phyloP scores from a whole-genome alignment of 1,284 basidiomycete genomes.

The Trichosporon ovoides region DNA sequence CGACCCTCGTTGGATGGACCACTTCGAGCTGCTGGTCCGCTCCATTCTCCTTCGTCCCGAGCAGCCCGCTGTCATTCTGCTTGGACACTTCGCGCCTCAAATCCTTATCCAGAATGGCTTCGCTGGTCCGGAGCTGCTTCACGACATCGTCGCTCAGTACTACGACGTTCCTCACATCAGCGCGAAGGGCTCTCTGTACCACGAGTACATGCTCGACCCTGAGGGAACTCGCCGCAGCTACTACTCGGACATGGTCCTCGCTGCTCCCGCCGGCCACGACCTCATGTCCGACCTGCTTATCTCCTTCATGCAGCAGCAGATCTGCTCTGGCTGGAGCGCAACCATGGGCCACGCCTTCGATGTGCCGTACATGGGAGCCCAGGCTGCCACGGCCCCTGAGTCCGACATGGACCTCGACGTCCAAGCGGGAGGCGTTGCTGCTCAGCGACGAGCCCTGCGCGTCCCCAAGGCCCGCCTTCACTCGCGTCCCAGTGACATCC shows the following conservation, averaged over 20 bases:
- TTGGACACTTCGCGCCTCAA: slow-evolving; percentile 88
- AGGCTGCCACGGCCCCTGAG: neutral
- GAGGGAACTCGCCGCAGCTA: slow-evolving; percentile 60
- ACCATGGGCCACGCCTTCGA: slow-evolving; percentile 62
- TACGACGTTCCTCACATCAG: slow-evolving; percentile 85
- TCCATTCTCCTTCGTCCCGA: slow-evolving; percentile 81
- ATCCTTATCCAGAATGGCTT: slow-evolving; percentile 70
- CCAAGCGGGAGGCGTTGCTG: neutral
- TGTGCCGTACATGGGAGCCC: slow-evolving; percentile 52
- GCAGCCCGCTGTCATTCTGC: slow-evolving; percentile 78
- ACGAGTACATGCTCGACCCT: slow-evolving; percentile 71
- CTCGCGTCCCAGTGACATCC: slow-evolving; percentile 59
- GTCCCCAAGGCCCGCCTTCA: slow-evolving; percentile 69
- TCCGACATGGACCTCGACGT: neutral
- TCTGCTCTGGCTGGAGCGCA: slow-evolving; percentile 76
- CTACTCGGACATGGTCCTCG: slow-evolving; percentile 74
- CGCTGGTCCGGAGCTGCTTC: slow-evolving; percentile 78
- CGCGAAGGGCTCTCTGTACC: slow-evolving; percentile 73
- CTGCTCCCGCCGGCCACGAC: slow-evolving; percentile 71
- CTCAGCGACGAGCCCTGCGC: slow-evolving; percentile 42
- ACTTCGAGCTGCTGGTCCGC: slow-evolving; percentile 84
- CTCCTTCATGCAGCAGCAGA: slow-evolving; percentile 79
- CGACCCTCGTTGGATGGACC: slow-evolving; percentile 63
- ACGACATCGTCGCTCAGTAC: slow-evolving; percentile 82
- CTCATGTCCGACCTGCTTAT: slow-evolving; percentile 77